Base-by-base conservation (phyloP, 2,329 filamentous ascomycete species). In the Aschersonia sp. region DNA sequence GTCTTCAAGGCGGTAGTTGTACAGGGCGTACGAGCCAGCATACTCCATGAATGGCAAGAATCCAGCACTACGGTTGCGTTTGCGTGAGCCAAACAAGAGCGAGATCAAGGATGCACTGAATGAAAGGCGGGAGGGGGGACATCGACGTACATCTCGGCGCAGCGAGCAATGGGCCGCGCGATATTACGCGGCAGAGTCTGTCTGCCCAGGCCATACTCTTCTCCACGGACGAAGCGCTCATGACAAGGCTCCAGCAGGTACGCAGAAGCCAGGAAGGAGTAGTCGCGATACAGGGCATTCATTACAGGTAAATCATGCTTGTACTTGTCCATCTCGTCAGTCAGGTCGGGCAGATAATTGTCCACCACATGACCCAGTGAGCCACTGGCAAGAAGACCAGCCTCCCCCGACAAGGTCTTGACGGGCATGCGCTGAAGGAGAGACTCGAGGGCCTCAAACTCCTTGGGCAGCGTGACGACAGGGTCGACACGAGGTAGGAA, bases 21-120 rank as follows among this genome's bases (percentile, higher is more conserved):
- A 84, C 54, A 82, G 75, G 47, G 78, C 82, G 59, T 82, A 83
- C 47, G 74, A 82, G 51, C 77, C 80, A 50, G 75, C 81, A 60
- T 81, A 95, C 58, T 92, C 88, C 85, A 95, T 91, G 69, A 94
- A 95, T 2, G 89, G 88, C 58, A 91, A 86, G 63, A 95, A 89
- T 49, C 87, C 83, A 72, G 70, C 66, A 47, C 75, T 70, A 50
- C 5, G 28, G 12, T 32, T 5, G 6, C 6, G n/a, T 44, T 32
- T 5, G 6, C 6, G n/a, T 44, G 7, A 29, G 29, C 30, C 42
- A 29, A 29, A 38, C 9, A 29, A 28, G 30, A 5, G 30, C n/a
- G 4, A 5, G 31, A 5, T 44, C 20, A n/a, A 20, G 9, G 35
- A 9, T 10, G 30, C 5, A 41, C 28, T 28, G 35, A 31, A 31